Evolutionary conservation across 805 yeast species (phyloP).

Genomic region (Yamadazyma takamatsuzukensis): DNA sequence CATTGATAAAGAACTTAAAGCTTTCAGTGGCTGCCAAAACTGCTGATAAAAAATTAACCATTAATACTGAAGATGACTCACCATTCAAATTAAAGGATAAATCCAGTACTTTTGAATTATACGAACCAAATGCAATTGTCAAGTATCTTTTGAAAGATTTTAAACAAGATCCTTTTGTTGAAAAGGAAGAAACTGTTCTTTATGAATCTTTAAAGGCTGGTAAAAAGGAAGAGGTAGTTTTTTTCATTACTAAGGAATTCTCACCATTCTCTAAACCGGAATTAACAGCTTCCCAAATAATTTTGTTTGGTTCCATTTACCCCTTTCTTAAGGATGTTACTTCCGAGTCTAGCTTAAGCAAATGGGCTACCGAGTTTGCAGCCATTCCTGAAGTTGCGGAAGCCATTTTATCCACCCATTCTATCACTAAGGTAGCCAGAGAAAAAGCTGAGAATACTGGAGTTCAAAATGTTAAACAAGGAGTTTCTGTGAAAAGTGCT

Average conservation of each 20-base stretch:
- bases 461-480: conserved; percentile 25
- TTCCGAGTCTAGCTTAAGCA: conserved; percentile 12
- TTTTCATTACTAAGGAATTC: conserved; percentile 14
- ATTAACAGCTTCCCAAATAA: conserved; percentile 49
- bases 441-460: conserved; percentile 40
- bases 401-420: conserved; percentile 46
- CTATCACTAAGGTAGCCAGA: conserved; percentile 43
- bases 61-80: conserved; percentile 19
- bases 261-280: conserved; percentile 20
- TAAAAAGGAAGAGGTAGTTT: conserved; percentile 20
- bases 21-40: conserved; percentile 38
- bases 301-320: conserved; percentile 56
- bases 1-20: conserved; percentile 41
- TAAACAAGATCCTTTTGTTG: conserved; percentile 25
- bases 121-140: conserved; percentile 68
- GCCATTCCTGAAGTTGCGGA: conserved; percentile 34
- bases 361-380: conserved; percentile 44
- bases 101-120: conserved; percentile 42
- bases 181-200: conserved; percentile 43
- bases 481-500: conserved; percentile 28
- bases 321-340: conserved; percentile 30
- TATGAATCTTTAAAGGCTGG: conserved; percentile 37
- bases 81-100: conserved; percentile 31
- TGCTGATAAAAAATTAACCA: conserved; percentile 17
- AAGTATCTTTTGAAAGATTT: conserved; percentile 57